Percentiles rank a stretch among this genome's conserved stretches.
phyloP scores from a whole-genome alignment of 805 yeast species.

The baker's yeast (Saccharomyces cerevisiae) region DNA sequence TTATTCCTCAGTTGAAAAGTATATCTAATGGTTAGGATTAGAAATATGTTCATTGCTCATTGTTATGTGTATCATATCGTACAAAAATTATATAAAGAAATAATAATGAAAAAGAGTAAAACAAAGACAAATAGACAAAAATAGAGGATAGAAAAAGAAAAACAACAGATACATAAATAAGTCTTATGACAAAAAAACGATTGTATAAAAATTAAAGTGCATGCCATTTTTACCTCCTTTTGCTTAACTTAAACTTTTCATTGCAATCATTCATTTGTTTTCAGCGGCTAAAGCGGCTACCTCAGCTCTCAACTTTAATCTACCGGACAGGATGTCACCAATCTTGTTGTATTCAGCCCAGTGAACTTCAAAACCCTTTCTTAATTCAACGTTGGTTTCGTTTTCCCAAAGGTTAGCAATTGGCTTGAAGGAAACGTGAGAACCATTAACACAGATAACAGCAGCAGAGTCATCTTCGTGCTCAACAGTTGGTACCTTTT shows the following conservation, averaged over 20 bases:
- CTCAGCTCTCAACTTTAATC: constrained; percentile 43
- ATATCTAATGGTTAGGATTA: neutral
- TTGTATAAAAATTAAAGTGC: neutral
- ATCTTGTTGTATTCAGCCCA: constrained; percentile 56
- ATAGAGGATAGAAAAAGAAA: neutral
- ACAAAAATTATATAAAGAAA: constrained; percentile 3
- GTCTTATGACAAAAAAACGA: neutral
- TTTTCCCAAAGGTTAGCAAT: constrained; percentile 48
- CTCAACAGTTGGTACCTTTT: constrained; percentile 38
- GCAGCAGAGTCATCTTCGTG: constrained; percentile 41
- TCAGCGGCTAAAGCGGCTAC: constrained; percentile 15
- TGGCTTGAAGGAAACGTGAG: constrained; percentile 49
- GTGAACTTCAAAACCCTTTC: constrained; percentile 63
- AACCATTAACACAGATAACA: constrained; percentile 66
- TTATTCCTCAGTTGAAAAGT: neutral
- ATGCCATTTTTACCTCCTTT: neutral
- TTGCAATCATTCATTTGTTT: neutral
- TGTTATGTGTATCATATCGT: constrained; percentile 5
- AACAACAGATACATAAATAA: neutral
- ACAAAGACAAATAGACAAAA: neutral
- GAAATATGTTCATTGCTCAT: neutral
- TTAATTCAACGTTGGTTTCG: constrained; percentile 50
- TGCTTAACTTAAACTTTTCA: neutral
- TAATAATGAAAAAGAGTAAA: neutral
- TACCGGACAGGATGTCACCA: constrained; percentile 66